Evolutionary conservation across 1,284 basidiomycete genomes (phyloP).

Genomic region (Phellinidium pouzarii): DNA sequence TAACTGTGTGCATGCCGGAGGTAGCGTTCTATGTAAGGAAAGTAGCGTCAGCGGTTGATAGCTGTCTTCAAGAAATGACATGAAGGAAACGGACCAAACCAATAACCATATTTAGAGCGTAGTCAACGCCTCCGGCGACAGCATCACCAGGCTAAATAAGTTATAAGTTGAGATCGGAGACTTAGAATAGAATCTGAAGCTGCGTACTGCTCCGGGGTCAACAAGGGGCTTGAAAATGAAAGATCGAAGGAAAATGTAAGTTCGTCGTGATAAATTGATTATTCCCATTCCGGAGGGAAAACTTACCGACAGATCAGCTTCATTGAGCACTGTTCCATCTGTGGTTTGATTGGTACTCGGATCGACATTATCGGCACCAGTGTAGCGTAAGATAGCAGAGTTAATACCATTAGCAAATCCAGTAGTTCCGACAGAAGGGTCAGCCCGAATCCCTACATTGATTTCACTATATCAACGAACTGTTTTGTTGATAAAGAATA

Average conservation of each 20-base stretch:
- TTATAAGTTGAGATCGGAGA: background rate
- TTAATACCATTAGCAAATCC: constrained; percentile 31
- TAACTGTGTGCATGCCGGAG: constrained; percentile 12
- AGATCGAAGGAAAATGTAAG: background rate
- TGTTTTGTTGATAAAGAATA: background rate
- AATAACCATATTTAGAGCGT: constrained; percentile 24
- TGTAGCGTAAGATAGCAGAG: constrained; percentile 35
- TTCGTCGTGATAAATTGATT: background rate
- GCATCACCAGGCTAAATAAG: constrained; percentile 23
- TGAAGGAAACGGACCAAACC: constrained; percentile 7
- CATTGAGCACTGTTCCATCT: constrained; percentile 23
- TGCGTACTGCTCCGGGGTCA: constrained; percentile 25
- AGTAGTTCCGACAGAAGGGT: constrained; percentile 20
- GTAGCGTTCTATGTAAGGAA: constrained; percentile 5
- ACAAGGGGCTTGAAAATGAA: constrained; percentile 22
- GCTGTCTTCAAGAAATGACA: background rate
- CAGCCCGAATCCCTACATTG: constrained; percentile 26
- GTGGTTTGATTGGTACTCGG: constrained; percentile 13
- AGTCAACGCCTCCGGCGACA: constrained; percentile 26
- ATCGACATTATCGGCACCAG: constrained; percentile 17
- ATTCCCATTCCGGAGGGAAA: background rate
- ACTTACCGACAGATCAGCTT: constrained; percentile 28
- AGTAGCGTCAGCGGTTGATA: constrained; percentile 4
- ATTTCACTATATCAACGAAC: background rate
- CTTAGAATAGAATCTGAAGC: background rate